These are phyloP conservation scores for Aspergillus sp. DNA, from an alignment of 2,329 filamentous ascomycete species.

Conservation along the genomic window DNA sequence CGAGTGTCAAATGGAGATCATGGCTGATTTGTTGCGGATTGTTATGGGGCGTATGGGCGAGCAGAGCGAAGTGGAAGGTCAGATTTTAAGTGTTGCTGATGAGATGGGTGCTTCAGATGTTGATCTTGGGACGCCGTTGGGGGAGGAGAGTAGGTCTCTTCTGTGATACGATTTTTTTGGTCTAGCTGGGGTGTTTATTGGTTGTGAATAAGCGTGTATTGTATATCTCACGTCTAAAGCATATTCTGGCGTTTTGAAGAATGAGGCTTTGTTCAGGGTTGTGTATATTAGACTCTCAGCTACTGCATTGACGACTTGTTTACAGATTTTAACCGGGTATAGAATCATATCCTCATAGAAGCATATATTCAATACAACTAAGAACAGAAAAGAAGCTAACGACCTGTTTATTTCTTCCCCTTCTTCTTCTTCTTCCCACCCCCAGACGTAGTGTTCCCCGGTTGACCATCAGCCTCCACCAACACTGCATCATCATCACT, in stretches of 20 bases:
- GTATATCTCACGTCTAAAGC: not conserved
- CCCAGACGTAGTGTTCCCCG: conserved; percentile 22
- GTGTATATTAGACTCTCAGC: not conserved
- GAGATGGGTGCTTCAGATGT: conserved; percentile 32
- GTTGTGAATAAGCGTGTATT: not conserved
- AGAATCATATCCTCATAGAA: too few relatives aligned
- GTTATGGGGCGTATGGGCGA: conserved; percentile 31
- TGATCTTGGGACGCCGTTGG: conserved; percentile 25
- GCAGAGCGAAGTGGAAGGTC: conserved; percentile 24
- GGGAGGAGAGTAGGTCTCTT: conserved; percentile 19
- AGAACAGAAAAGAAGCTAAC: not conserved
- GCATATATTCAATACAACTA: too few relatives aligned
- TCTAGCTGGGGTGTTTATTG: not conserved
- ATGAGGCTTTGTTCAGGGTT: not conserved
- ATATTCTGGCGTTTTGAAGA: not conserved
- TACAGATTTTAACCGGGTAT: too few relatives aligned
- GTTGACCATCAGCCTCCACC: conserved; percentile 57
- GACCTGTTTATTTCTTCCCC: conserved; percentile 36
- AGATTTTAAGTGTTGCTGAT: conserved; percentile 26
- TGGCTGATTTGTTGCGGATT: conserved; percentile 35
- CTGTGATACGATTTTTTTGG: conserved; percentile 7
- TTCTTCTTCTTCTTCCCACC: conserved; percentile 41
- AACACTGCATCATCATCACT: conserved; percentile 72
- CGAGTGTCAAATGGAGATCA: conserved; percentile 37
- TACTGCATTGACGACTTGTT: not conserved